Evolutionary conservation across 31 red algal species (phyloP).

Genomic region (Porphyra umbilicalis): DNA sequence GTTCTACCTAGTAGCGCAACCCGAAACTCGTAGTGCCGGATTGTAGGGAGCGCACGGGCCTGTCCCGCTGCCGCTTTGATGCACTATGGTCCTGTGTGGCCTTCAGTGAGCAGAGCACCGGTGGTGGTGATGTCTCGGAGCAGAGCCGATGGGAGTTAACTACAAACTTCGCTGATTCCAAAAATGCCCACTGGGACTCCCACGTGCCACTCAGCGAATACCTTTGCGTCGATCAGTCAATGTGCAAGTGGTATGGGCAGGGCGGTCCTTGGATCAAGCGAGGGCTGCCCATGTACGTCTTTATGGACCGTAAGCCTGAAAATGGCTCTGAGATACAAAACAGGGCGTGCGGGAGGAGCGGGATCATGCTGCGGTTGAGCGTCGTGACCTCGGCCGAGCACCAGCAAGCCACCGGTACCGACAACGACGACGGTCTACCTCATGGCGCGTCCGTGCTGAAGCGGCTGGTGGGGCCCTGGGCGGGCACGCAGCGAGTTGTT

Average conservation of each 20-base stretch:
- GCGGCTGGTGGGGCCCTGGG: background rate
- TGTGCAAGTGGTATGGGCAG: slow-evolving; percentile 41
- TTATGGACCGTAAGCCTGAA: slow-evolving; percentile 28
- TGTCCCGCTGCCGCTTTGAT: too few species aligned
- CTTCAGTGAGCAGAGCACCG: background rate
- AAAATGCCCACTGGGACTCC: slow-evolving; percentile 8
- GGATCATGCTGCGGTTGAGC: background rate
- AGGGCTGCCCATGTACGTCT: slow-evolving; percentile 24
- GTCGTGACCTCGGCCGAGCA: slow-evolving; percentile 4
- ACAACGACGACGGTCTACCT: background rate
- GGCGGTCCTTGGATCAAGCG: slow-evolving; percentile 28
- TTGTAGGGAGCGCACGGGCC: too few species aligned
- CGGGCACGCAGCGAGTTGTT: slow-evolving; percentile 3
- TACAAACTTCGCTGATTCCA: background rate
- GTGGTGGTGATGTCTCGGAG: background rate
- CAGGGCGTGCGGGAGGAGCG: slow-evolving; percentile 4
- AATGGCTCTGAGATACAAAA: slow-evolving; percentile 31
- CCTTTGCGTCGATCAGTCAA: slow-evolving; percentile 49
- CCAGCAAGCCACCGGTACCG: background rate
- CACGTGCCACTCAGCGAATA: slow-evolving; percentile 2
- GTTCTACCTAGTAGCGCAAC: too few species aligned
- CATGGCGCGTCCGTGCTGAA: background rate
- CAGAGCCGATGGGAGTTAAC: background rate
- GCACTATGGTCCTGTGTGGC: too few species aligned
- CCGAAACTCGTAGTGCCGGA: too few species aligned